Evolutionary conservation across 2,329 filamentous ascomycete species (phyloP), one percentile per base, ranked within the genome.

Genomic region (Chalaropsis thielavioides): DNA sequence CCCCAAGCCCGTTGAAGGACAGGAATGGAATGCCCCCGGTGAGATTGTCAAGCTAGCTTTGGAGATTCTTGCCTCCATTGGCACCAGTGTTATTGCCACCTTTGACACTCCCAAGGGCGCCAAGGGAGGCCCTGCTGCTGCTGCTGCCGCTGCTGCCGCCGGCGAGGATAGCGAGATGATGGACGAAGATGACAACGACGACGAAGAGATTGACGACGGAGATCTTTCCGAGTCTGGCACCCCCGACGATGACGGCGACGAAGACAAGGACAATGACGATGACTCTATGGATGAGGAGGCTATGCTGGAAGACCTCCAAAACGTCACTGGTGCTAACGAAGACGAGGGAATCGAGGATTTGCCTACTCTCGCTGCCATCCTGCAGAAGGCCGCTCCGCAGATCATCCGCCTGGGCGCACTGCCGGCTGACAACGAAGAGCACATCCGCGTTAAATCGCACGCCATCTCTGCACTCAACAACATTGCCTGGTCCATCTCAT

Each of bases 401-500:
- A 73, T 83, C 60, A 74, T 83, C 66, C 77, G 77, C 22, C 76
- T 81, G 22, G 73, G 77, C 41, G 75, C 74, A 64, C 72, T 77
- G 6, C 72, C 74, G 11, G 73, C 76, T 10, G 70, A 72, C 10
- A 74, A 75, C 64, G 76, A 78, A 22, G 76, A 78, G 38, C 70
- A 74, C 17, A 71, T 77, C 13, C 71, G 75, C 6, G 74, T 86
- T 49, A 81, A 81, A 68, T 73, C 73, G 22, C 78, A 80, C 68
- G 81, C 84, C 19, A 74, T 88, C 27, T 80, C 82, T 1, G 80
- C 83, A 17, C 77, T 88, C 66, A 86, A 83, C 76, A 88, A 88
- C 73, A 81, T 87, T 63, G 78, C 84, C 63, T 88, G 85, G 84
- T 85, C 84, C 11, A 76, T 86, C 49, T 84, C 82, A 8, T 80